These are phyloP conservation scores for Whalleya microplaca DNA, from an alignment of 2,329 filamentous ascomycete genomes.

Conservation along the genomic window DNA sequence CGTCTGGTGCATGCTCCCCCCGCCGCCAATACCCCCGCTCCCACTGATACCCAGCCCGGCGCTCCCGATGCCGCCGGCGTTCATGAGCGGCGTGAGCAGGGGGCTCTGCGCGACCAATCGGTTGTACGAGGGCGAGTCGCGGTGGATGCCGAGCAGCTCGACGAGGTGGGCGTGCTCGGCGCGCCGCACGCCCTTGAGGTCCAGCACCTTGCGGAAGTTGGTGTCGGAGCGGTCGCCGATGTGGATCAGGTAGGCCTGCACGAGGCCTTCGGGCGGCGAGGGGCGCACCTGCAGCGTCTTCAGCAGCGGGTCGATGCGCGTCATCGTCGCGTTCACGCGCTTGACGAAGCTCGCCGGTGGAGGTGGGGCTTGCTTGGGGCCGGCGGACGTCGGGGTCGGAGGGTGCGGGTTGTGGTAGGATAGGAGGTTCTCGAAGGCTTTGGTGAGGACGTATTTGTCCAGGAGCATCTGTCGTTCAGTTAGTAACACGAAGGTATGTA, in stretches of 20 bases:
- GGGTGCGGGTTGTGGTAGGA: constrained; percentile 59
- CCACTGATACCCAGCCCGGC: constrained; percentile 46
- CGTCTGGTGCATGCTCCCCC: too few relatives aligned
- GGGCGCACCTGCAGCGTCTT: constrained; percentile 96
- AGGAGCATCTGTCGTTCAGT: constrained; percentile 75
- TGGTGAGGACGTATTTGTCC: constrained; percentile 89
- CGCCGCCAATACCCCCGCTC: constrained; percentile 45
- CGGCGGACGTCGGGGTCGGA: neutral
- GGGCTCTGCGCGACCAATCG: constrained; percentile 69
- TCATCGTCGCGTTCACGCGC: constrained; percentile 81
- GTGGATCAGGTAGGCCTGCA: constrained; percentile 97
- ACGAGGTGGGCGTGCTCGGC: constrained; percentile 80
- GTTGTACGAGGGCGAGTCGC: constrained; percentile 72
- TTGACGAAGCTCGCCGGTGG: constrained; percentile 72
- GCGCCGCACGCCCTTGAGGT: constrained; percentile 90
- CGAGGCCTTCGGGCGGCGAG: constrained; percentile 87
- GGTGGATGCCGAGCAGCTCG: constrained; percentile 81
- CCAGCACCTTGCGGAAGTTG: constrained; percentile 96
- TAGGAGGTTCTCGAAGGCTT: constrained; percentile 73
- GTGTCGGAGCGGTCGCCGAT: constrained; percentile 90
- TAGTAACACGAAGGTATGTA: constrained; percentile 20
- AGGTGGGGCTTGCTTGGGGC: constrained; percentile 23
- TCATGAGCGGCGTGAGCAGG: constrained; percentile 69
- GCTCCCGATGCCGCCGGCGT: constrained; percentile 43
- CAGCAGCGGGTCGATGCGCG: constrained; percentile 86